Percentiles rank a stretch among this genome's conserved stretches.
phyloP scores from a whole-genome alignment of 192 early-diverging fungal species.

The Piromyces sp. region DNA sequence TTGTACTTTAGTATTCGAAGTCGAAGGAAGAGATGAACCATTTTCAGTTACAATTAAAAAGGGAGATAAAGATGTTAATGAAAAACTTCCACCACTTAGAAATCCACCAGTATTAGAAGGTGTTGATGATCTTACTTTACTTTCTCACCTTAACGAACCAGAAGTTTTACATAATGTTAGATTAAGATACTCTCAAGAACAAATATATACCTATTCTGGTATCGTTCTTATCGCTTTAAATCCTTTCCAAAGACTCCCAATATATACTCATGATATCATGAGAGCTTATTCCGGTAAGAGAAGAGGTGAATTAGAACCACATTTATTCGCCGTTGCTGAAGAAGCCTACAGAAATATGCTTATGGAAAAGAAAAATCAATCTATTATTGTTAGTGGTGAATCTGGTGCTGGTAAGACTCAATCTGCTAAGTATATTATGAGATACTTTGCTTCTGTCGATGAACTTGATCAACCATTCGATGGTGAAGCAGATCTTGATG shows the following conservation, averaged over 20 bases:
- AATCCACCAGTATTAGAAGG: conserved; percentile 82
- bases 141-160: conserved; percentile 82
- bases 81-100: conserved; percentile 70
- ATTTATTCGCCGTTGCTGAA: conserved; percentile 96
- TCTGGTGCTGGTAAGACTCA: conserved; percentile 92
- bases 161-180: conserved; percentile 87
- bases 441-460: conserved; percentile 71
- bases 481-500: conserved; percentile 23
- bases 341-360: conserved; percentile 94
- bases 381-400: conserved; percentile 94
- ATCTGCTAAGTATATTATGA: conserved; percentile 92
- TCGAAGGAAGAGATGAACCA: conserved; percentile 10
- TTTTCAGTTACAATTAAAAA: background rate
- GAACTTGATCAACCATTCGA: conserved; percentile 17
- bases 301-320: conserved; percentile 88
- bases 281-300: conserved; percentile 68
- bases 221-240: conserved; percentile 97
- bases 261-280: conserved; percentile 85
- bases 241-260: conserved; percentile 68
- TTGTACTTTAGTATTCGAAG: conserved; percentile 40
- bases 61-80: conserved; percentile 31
- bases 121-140: conserved; percentile 79
- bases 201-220: conserved; percentile 98
- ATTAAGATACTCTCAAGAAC: conserved; percentile 73
- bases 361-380: conserved; percentile 85